A percentile compares a stretch with the other conserved stretches of the same genome.
Evolutionary conservation across 1,139 yeast species (phyloP).

Genomic region (Nakaseomyces glabratus): DNA sequence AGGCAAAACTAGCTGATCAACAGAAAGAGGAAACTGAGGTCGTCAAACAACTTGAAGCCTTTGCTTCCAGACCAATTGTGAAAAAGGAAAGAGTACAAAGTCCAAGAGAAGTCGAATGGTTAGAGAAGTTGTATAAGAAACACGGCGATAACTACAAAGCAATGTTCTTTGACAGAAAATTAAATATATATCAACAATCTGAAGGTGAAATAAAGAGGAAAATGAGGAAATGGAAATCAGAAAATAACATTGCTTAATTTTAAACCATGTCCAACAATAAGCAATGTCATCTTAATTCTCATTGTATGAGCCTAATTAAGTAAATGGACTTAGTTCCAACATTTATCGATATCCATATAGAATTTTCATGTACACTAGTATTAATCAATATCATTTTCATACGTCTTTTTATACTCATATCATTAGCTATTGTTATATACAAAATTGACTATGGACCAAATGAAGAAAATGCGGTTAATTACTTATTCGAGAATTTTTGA

Average conservation of each 20-base stretch:
- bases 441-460: no score
- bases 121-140: conserved; percentile 52
- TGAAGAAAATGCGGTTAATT: no score
- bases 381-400: no score
- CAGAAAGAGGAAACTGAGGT: conserved; percentile 40
- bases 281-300: no score
- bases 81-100: conserved; percentile 54
- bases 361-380: no score
- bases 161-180: conserved; percentile 87
- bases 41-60: conserved; percentile 58
- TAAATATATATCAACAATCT: conserved; percentile 75
- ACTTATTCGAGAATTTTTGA: no score
- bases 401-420: no score
- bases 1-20: conserved; percentile 26
- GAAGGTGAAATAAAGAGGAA: conserved; percentile 75
- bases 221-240: conserved; percentile 56
- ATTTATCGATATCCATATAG: no score
- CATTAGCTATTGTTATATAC: no score
- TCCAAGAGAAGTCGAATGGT: conserved; percentile 70
- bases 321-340: no score
- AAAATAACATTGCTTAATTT: conserved; percentile 29
- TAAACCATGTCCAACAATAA: no score
- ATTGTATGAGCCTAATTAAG: no score
- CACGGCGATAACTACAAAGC: conserved; percentile 82
- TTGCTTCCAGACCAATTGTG: conserved; percentile 46